phyloP scores from a whole-genome alignment of 331 rosid genomes.

The Spiraea crenata region DNA sequence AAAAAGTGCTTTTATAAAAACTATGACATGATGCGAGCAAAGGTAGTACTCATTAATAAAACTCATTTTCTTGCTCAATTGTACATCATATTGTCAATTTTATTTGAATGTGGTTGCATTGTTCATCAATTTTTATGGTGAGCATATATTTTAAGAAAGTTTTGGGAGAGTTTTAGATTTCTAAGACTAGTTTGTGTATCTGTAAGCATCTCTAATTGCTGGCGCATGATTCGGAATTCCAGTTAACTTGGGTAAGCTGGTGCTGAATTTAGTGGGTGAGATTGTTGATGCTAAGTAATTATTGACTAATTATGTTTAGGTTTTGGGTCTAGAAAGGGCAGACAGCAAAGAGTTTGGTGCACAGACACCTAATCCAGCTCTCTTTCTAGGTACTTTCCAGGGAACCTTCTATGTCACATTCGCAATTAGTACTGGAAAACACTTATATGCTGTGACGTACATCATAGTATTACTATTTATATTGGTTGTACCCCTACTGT shows the following conservation, averaged over 20 bases:
- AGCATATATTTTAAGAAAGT: background rate
- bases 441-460: too few relatives aligned
- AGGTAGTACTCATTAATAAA: slow-evolving; percentile 33
- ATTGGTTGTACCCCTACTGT: too few relatives aligned
- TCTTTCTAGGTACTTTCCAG: slow-evolving; percentile 65
- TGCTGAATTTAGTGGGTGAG: too few relatives aligned
- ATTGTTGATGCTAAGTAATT: too few relatives aligned
- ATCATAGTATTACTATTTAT: too few relatives aligned
- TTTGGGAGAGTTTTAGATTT: background rate
- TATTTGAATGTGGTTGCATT: background rate
- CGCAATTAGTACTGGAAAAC: background rate
- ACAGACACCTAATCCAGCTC: slow-evolving; percentile 79
- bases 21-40: slow-evolving; percentile 70
- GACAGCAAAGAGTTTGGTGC: slow-evolving; percentile 80
- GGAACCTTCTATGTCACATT: background rate
- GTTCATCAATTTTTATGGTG: background rate
- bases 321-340: slow-evolving; percentile 84
- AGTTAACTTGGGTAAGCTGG: too few relatives aligned
- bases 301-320: slow-evolving; percentile 56
- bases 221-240: too few relatives aligned
- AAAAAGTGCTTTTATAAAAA: slow-evolving; percentile 70
- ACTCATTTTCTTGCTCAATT: background rate
- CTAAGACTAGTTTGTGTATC: too few relatives aligned
- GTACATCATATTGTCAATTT: background rate
- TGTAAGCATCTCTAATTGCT: too few relatives aligned